Base-by-base conservation (phyloP, 2,329 filamentous ascomycete species). In the Neoscytalidium dimidiatum region DNA sequence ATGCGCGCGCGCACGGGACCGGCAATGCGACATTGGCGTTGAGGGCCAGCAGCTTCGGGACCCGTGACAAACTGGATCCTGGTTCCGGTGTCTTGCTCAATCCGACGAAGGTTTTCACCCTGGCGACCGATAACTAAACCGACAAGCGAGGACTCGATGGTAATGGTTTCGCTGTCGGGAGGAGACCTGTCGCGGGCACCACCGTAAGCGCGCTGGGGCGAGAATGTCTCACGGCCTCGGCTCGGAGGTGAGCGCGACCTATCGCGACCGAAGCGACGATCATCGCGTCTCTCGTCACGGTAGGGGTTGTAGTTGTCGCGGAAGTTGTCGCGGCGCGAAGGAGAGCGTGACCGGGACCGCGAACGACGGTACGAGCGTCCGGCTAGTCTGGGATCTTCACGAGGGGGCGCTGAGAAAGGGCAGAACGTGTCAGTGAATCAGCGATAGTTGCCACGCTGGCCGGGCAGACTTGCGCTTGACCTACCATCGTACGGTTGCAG, bases 51-150 rank as follows among this genome's bases (percentile, higher is more conserved):
- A 38, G 85, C 83, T 72, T 92, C 89, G 66, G 88, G 86, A 17
- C 91, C 86, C 35, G 92, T 90, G 66, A 96, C 84, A 75, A 97
- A 97, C 78, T 97, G 93, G 28, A 97, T 92, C 66, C 93, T 86
- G 71, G 92, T 94, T 62, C 88, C 88, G 53, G 90, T 92, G 71
- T 96, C 92, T 51, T 86, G 83, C 78, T 97, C 94, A 69, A 97
- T 92, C 66, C 92, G 89, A 69, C 92, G 85, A 48, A 97, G 82
- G 71, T 96, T 97, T 80, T 97, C 94, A 69, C 93, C 93, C 73
- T 94, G 91, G 66, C 93, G 88, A 62, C 93, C 93, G 74, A 97
- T 97, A 72, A 97, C 96, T 35, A 97, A 83, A 46, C 93, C 93
- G 60, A 97, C 93, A 53, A 96, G 84, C 71, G 88, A 91, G 23